Conservation (phyloP, 2,329 filamentous ascomycete species). For the Microthyrium microscopicum region DNA sequence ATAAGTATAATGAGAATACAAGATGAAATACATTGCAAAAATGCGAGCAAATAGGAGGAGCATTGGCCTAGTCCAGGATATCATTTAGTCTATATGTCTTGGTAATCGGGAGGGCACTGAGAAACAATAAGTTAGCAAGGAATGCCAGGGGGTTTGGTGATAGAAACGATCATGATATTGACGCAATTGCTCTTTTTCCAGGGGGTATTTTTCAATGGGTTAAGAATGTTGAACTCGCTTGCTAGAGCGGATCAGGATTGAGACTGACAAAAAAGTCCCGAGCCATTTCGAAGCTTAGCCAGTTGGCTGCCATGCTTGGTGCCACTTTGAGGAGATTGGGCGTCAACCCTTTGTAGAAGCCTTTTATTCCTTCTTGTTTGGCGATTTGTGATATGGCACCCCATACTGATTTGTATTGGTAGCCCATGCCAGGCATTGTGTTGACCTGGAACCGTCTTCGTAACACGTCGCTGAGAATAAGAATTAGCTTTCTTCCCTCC, state of each 20-base stretch:
- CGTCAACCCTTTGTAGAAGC: conserved; percentile 89
- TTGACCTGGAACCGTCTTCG: conserved; percentile 95
- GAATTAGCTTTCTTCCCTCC: conserved; percentile 1
- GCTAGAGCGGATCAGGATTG: conserved; percentile 18
- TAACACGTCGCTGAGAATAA: conserved; percentile 57
- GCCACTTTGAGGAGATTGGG: conserved; percentile 95
- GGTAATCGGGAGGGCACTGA: no score
- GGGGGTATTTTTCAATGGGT: no score
- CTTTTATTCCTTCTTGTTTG: conserved; percentile 63
- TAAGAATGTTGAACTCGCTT: no score
- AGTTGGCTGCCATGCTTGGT: conserved; percentile 95
- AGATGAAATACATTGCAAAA: no score
- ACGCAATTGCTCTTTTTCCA: no score
- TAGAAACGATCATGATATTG: no score
- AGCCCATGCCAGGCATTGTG: conserved; percentile 97
- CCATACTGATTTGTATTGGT: conserved; percentile 75
- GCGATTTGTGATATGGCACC: conserved; percentile 75
- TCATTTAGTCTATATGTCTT: no score
- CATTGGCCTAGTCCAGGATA: no score
- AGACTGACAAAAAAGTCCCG: conserved; percentile 65
- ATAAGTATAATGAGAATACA: no score
- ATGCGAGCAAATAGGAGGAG: no score
- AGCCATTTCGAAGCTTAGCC: conserved; percentile 91
- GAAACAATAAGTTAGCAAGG: no score
- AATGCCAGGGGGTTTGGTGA: no score